Evolutionary conservation across 495 filamentous ascomycete genomes (phyloP).

Genomic region (Aspergillus steynii): DNA sequence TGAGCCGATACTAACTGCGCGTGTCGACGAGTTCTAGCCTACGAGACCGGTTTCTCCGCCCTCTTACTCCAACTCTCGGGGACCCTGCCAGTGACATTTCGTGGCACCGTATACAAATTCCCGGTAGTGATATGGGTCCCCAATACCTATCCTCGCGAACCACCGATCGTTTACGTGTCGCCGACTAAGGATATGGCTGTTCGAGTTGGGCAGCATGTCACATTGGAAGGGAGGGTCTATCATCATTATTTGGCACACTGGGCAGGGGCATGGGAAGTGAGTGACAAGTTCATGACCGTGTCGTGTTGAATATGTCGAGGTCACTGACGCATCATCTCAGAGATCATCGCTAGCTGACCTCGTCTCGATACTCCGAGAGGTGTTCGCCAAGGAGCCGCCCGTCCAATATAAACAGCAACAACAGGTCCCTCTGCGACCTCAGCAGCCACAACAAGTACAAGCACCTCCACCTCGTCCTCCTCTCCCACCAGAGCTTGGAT

Average conservation of each 20-base stretch:
- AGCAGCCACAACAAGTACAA: slow-evolving; percentile 43
- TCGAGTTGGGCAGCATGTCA: slow-evolving; percentile 89
- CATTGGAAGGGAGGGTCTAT: slow-evolving; percentile 90
- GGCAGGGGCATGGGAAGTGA: slow-evolving; percentile 86
- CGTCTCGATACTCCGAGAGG: slow-evolving; percentile 75
- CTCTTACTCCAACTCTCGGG: slow-evolving; percentile 85
- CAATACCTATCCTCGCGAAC: slow-evolving; percentile 81
- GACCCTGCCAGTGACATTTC: slow-evolving; percentile 83
- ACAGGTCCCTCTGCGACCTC: slow-evolving; percentile 37
- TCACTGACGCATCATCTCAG: slow-evolving; percentile 40
- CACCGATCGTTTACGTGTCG: slow-evolving; percentile 84
- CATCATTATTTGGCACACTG: slow-evolving; percentile 94
- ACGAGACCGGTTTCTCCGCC: slow-evolving; percentile 83
- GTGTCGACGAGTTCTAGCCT: slow-evolving; percentile 55
- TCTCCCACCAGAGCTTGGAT: slow-evolving; percentile 62
- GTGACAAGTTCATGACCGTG: slow-evolving; percentile 30
- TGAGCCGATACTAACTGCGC: not conserved
- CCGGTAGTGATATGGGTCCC: slow-evolving; percentile 96
- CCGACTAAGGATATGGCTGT: slow-evolving; percentile 88
- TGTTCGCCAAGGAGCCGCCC: slow-evolving; percentile 94
- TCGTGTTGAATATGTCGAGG: not conserved
- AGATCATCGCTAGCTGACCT: slow-evolving; percentile 81
- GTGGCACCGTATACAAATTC: slow-evolving; percentile 87
- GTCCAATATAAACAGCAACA: slow-evolving; percentile 69
- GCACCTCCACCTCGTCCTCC: slow-evolving; percentile 66